Evolutionary conservation across 2,329 filamentous ascomycete species (phyloP).

Genomic region (Alternaria atra): DNA sequence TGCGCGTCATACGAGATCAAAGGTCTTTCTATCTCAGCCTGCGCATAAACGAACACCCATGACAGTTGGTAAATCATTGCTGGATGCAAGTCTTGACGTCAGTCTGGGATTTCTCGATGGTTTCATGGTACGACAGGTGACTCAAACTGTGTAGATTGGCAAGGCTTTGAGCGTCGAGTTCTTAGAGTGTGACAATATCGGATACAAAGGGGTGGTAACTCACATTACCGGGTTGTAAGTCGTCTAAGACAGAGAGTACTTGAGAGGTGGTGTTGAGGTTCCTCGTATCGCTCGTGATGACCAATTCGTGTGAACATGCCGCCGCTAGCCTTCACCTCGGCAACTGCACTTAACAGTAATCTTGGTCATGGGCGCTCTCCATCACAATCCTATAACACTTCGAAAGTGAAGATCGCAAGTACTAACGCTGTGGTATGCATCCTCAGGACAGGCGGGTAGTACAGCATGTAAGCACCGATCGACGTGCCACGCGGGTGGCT

Average conservation of each 20-base stretch:
- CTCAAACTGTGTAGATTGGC: background rate
- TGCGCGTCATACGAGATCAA: conserved; percentile 7
- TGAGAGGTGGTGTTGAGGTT: background rate
- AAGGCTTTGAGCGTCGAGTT: background rate
- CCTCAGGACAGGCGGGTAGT: background rate
- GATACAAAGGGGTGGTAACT: no score
- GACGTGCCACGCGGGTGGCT: conserved; percentile 15
- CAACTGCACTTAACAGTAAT: background rate
- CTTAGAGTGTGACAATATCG: no score
- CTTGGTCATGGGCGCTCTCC: background rate
- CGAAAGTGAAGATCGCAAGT: background rate
- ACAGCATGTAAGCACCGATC: background rate
- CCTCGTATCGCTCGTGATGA: background rate
- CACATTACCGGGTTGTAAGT: no score
- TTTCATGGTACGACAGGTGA: conserved; percentile 6
- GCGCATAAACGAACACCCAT: conserved; percentile 10
- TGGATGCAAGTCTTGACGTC: background rate
- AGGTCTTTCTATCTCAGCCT: conserved; percentile 8
- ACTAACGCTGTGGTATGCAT: background rate
- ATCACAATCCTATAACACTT: background rate
- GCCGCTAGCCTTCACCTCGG: conserved; percentile 6
- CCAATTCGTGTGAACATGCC: background rate
- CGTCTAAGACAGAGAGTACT: background rate
- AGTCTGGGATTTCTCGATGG: background rate
- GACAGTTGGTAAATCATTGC: conserved; percentile 12